Conservation (phyloP, 2,329 filamentous ascomycete genomes). For the Colletotrichum sp. region DNA sequence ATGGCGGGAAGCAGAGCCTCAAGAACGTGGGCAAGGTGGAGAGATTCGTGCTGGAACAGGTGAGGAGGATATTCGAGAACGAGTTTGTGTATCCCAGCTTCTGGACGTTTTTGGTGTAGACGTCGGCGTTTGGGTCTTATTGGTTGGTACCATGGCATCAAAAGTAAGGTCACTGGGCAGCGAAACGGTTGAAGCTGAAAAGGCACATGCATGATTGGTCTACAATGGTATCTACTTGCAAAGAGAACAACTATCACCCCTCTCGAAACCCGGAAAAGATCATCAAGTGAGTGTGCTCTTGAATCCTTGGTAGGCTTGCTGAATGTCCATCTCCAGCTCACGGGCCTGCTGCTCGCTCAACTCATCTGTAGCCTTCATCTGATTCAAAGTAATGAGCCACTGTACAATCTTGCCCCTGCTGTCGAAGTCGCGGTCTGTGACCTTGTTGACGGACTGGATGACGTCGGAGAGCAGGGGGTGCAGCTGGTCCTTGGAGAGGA, state of each 20-base stretch:
- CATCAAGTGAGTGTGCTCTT: constrained; percentile 75
- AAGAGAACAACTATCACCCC: background rate
- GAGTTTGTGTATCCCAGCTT: constrained; percentile 99
- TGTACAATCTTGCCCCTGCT: constrained; percentile 96
- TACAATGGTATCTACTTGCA: constrained; percentile 4
- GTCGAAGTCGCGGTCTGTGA: constrained; percentile 94
- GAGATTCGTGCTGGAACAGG: constrained; percentile 95
- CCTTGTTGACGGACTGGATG: constrained; percentile 96
- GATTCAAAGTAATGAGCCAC: constrained; percentile 96
- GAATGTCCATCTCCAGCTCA: constrained; percentile 91
- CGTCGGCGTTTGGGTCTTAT: background rate
- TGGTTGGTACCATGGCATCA: background rate
- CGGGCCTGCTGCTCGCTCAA: constrained; percentile 85
- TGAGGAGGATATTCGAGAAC: constrained; percentile 96
- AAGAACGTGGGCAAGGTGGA: constrained; percentile 99
- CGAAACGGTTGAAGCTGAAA: background rate
- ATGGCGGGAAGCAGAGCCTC: constrained; percentile 89
- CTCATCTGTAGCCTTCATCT: constrained; percentile 96
- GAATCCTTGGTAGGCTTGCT: constrained; percentile 93
- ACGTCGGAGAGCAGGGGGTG: constrained; percentile 94
- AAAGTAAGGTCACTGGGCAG: background rate
- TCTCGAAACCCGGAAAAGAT: background rate
- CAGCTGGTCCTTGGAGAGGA: constrained; percentile 94
- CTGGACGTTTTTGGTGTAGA: constrained; percentile 86
- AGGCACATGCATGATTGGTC: background rate